A percentile compares a stretch with the other conserved stretches of the same genome.
Evolutionary conservation across 2,329 filamentous ascomycete species (phyloP).

Genomic region (Graphiopsis chlorocephala): DNA sequence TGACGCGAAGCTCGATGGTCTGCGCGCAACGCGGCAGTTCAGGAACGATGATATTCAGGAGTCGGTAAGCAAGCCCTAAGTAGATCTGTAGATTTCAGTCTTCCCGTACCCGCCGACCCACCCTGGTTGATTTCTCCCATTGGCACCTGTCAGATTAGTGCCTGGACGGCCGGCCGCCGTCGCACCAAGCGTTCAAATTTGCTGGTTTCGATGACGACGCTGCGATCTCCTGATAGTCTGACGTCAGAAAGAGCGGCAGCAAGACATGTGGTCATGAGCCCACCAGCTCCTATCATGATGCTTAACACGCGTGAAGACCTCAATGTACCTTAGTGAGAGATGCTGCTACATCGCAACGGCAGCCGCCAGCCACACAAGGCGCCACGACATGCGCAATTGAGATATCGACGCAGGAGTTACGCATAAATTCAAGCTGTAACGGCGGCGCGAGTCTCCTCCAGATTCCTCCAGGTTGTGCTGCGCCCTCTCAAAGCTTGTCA

Average conservation of each 20-base stretch:
- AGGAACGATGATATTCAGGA: slow-evolving; percentile 12
- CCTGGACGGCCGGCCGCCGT: slow-evolving; percentile 3
- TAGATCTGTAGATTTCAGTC: slow-evolving; percentile 12
- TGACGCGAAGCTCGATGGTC: slow-evolving; percentile 4
- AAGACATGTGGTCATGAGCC: background rate
- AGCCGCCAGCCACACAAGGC: background rate
- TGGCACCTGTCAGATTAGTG: slow-evolving; percentile 1
- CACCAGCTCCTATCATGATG: background rate
- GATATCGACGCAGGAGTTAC: background rate
- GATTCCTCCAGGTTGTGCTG: slow-evolving; percentile 15
- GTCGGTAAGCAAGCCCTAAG: background rate
- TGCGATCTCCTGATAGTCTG: slow-evolving; percentile 1
- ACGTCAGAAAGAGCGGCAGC: background rate
- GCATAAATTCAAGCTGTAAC: slow-evolving; percentile 1
- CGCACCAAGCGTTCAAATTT: slow-evolving; percentile 1
- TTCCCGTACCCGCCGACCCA: slow-evolving; percentile 7
- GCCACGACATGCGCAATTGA: background rate
- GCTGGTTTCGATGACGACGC: slow-evolving; percentile 13
- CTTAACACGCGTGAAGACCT: background rate
- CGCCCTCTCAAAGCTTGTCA: slow-evolving; percentile 13
- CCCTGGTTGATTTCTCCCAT: background rate
- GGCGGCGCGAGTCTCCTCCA: background rate
- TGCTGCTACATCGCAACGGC: background rate
- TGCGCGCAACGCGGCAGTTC: background rate
- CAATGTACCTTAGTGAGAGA: background rate